Percentiles rank a stretch among this genome's conserved stretches.
Conservation (phyloP, 495 filamentous ascomycete genomes). For the Aspergillus saccharolyticus region DNA sequence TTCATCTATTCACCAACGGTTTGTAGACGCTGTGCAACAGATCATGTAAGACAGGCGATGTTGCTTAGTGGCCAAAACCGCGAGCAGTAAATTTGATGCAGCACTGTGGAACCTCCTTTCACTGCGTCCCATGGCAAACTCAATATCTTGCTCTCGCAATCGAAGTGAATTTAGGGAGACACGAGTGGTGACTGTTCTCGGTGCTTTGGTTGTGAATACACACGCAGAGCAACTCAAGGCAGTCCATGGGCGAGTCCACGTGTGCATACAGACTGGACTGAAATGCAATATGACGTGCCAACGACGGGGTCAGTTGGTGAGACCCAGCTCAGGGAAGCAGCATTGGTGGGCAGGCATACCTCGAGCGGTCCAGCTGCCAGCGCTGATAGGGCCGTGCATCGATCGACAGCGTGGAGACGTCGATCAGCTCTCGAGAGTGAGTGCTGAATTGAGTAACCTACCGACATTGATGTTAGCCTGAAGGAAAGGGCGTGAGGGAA, state of each 20-base stretch:
- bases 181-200: not conserved
- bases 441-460: not conserved
- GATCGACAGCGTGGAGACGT: slow-evolving; percentile 13
- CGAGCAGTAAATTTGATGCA: not conserved
- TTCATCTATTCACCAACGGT: slow-evolving; percentile 30
- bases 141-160: not conserved
- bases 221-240: not conserved
- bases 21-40: slow-evolving; percentile 36
- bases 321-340: not conserved
- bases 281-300: not conserved
- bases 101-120: not conserved
- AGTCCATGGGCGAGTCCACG: not conserved
- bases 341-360: not conserved
- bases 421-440: not conserved
- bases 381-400: slow-evolving; percentile 12
- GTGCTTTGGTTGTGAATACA: not conserved
- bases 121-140: not conserved
- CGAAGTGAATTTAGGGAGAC: not conserved
- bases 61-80: not conserved
- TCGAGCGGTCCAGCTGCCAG: not conserved
- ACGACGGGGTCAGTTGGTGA: not conserved
- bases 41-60: slow-evolving; percentile 7
- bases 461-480: slow-evolving; percentile 1
- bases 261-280: not conserved
- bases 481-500: not conserved